Evolutionary conservation across 306 rosid genomes (phyloP).

Genomic region (Calophaca sinica): DNA sequence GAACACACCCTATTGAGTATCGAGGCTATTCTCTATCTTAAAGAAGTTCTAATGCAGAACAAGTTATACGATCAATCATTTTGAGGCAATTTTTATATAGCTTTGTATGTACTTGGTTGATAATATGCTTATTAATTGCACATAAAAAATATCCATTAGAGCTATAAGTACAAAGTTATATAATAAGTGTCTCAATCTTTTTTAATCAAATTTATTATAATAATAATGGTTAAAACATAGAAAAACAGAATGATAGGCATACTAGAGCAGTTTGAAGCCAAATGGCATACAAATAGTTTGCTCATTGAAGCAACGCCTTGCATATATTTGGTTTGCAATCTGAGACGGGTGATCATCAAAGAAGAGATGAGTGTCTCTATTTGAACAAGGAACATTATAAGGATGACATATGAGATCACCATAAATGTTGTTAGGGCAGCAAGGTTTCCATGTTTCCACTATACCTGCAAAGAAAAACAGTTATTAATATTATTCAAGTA

Average conservation of each 20-base stretch:
- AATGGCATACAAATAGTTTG: conserved; percentile 35
- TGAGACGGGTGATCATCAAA: conserved; percentile 48
- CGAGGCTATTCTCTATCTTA: too few species aligned
- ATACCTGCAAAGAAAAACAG: conserved; percentile 46
- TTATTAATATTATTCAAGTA: background rate
- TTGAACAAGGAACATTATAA: conserved; percentile 25
- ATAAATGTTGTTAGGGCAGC: conserved; percentile 45
- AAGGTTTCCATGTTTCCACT: conserved; percentile 47
- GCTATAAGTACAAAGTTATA: too few species aligned
- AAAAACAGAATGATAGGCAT: background rate
- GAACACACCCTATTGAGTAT: too few species aligned
- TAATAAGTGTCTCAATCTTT: too few species aligned
- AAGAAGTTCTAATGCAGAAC: too few species aligned
- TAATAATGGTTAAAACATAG: too few species aligned
- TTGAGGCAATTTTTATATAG: too few species aligned
- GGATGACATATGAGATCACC: conserved; percentile 42
- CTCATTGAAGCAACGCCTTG: conserved; percentile 38
- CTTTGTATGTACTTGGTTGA: too few species aligned
- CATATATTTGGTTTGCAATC: conserved; percentile 36
- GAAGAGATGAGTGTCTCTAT: conserved; percentile 50
- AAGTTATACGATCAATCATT: too few species aligned
- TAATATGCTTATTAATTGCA: too few species aligned
- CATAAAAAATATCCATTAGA: too few species aligned
- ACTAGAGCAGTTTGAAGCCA: background rate
- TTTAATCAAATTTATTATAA: too few species aligned